phyloP scores from a whole-genome alignment of 1,284 basidiomycete genomes.

The Leucoagaricus sp. region DNA sequence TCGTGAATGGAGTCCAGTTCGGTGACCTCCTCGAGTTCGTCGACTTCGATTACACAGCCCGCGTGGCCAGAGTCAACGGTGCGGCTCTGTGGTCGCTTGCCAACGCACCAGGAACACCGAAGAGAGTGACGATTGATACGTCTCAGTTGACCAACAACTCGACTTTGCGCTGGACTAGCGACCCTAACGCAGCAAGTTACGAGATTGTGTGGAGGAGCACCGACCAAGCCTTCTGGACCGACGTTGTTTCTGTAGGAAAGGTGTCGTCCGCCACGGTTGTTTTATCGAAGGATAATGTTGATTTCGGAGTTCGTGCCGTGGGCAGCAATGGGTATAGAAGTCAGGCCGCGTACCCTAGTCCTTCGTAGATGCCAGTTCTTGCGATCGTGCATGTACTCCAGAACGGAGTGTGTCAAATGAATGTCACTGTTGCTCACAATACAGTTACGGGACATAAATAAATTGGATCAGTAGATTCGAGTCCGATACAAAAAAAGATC shows the following conservation, averaged over 20 bases:
- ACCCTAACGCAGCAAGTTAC: conserved; percentile 41
- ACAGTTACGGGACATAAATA: no score
- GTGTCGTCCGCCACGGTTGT: conserved; percentile 41
- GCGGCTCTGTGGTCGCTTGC: conserved; percentile 55
- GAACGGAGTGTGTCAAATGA: no score
- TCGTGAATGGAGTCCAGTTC: conserved; percentile 51
- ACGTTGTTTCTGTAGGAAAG: conserved; percentile 49
- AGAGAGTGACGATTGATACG: conserved; percentile 46
- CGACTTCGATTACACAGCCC: conserved; percentile 50
- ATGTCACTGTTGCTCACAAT: no score
- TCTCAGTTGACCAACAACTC: conserved; percentile 53
- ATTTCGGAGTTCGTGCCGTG: conserved; percentile 52
- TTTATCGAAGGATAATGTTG: conserved; percentile 53
- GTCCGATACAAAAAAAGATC: no score
- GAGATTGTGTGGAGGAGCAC: conserved; percentile 54
- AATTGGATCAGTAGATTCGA: no score
- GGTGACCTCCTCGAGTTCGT: conserved; percentile 54
- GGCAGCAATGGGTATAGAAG: conserved; percentile 52
- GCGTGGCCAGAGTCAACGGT: conserved; percentile 53
- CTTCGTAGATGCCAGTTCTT: conserved; percentile 16
- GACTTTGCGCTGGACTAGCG: conserved; percentile 47
- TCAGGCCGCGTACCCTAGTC: conserved; percentile 48
- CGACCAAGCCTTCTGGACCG: conserved; percentile 48
- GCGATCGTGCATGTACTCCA: neutral
- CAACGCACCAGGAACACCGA: conserved; percentile 52